These are phyloP conservation scores for Dillenia turbinata DNA, from an alignment of 164 flowering plant genomes.

Conservation along the genomic window DNA sequence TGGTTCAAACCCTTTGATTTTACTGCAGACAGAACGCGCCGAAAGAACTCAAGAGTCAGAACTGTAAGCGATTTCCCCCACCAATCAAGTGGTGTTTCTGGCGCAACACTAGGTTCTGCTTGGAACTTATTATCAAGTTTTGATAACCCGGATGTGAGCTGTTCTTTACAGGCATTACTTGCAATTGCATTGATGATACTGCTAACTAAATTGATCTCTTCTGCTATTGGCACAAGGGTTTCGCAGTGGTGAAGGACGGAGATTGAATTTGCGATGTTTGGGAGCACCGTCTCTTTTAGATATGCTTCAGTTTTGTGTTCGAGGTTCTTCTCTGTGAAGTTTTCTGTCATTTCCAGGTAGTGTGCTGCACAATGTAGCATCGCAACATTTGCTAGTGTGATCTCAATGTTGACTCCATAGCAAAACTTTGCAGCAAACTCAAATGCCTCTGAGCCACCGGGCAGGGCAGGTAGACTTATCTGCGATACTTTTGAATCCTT, in stretches of 20 bases:
- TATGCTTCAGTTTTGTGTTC: slow-evolving; percentile 54
- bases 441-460: slow-evolving; percentile 91
- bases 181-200: slow-evolving; percentile 69
- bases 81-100: slow-evolving; percentile 78
- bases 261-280: slow-evolving; percentile 70
- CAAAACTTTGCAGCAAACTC: slow-evolving; percentile 95
- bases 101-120: slow-evolving; percentile 37
- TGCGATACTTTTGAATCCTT: slow-evolving; percentile 63
- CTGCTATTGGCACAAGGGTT: slow-evolving; percentile 64
- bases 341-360: slow-evolving; percentile 90
- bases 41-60: slow-evolving; percentile 82
- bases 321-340: slow-evolving; percentile 73
- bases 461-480: slow-evolving; percentile 47
- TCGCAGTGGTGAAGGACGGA: slow-evolving; percentile 78
- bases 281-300: slow-evolving; percentile 63
- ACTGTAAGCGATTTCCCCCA: slow-evolving; percentile 79
- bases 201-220: slow-evolving; percentile 61
- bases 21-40: slow-evolving; percentile 67
- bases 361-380: slow-evolving; percentile 66
- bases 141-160: slow-evolving; percentile 75
- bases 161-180: slow-evolving; percentile 83
- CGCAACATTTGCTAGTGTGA: slow-evolving; percentile 69
- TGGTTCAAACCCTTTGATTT: slow-evolving; percentile 84
- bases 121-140: slow-evolving; percentile 68
- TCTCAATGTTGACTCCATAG: slow-evolving; percentile 72